phyloP scores from a whole-genome alignment of 2,329 filamentous ascomycete species.

The Ophiostoma ulmi region DNA sequence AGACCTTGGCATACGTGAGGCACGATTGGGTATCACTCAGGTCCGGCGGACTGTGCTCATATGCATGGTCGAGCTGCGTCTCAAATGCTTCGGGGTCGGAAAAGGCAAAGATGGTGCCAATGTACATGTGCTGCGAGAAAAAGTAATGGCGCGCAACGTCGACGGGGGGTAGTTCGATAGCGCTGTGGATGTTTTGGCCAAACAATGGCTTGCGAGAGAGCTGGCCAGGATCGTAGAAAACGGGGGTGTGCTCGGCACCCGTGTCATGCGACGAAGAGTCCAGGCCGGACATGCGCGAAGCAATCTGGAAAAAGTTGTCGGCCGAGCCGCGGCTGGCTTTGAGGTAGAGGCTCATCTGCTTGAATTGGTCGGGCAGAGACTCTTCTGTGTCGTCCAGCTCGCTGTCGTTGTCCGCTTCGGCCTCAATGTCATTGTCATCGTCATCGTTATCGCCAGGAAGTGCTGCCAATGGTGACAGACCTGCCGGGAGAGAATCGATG shows the following conservation, averaged over 20 bases:
- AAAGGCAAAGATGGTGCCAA: slow-evolving; percentile 54
- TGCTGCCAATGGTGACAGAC: not conserved
- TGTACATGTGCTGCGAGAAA: slow-evolving; percentile 49
- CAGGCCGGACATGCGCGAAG: slow-evolving; percentile 34
- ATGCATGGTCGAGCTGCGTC: slow-evolving; percentile 41
- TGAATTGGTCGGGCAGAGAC: slow-evolving; percentile 21
- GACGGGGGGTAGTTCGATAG: slow-evolving; percentile 40
- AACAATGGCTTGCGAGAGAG: slow-evolving; percentile 32
- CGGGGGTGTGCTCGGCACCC: slow-evolving; percentile 32
- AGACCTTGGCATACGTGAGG: slow-evolving; percentile 47
- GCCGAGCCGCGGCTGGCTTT: slow-evolving; percentile 34
- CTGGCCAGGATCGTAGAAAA: slow-evolving; percentile 36
- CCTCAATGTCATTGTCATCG: slow-evolving; percentile 3
- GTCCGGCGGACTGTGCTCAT: slow-evolving; percentile 40
- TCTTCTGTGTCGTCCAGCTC: slow-evolving; percentile 17
- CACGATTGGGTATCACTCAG: slow-evolving; percentile 43
- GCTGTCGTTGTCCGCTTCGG: not conserved
- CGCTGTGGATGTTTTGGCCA: not conserved
- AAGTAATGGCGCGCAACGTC: slow-evolving; percentile 44
- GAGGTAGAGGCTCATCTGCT: slow-evolving; percentile 31
- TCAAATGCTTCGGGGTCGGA: slow-evolving; percentile 46
- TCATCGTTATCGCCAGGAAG: not conserved
- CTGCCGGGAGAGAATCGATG: not conserved
- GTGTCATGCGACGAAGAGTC: not conserved
- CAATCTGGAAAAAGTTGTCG: slow-evolving; percentile 38